Evolutionary conservation across 2,329 filamentous ascomycete genomes (phyloP).

Genomic region (Grosmannia serpens): DNA sequence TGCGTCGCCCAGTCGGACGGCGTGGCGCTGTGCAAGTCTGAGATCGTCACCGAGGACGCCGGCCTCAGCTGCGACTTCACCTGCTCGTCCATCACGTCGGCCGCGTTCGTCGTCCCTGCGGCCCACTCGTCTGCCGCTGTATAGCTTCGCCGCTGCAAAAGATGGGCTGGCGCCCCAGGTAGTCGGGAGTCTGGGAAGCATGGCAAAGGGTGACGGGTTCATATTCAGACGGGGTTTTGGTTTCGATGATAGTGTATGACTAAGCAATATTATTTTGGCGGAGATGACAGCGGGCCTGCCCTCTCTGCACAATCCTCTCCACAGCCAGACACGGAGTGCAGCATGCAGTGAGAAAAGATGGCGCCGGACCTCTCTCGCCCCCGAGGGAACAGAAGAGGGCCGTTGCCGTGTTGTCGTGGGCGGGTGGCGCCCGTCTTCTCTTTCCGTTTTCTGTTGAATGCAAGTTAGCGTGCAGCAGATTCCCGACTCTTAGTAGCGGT

Average conservation of each 20-base stretch:
- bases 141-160: too few relatives aligned
- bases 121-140: background rate
- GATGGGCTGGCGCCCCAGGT: too few relatives aligned
- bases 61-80: conserved; percentile 10
- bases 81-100: background rate
- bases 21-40: conserved; percentile 9
- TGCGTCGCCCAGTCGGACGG: conserved; percentile 14
- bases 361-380: background rate
- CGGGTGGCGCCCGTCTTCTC: background rate
- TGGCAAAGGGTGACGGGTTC: too few relatives aligned
- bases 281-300: too few relatives aligned
- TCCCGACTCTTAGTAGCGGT: too few relatives aligned
- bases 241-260: too few relatives aligned
- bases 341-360: conserved; percentile 41
- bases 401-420: background rate
- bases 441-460: too few relatives aligned
- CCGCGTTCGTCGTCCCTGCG: background rate
- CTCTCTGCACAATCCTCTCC: conserved; percentile 29
- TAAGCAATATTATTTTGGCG: too few relatives aligned
- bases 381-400: background rate
- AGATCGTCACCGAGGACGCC: conserved; percentile 6
- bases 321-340: conserved; percentile 33
- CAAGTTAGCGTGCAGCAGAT: too few relatives aligned
- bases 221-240: too few relatives aligned
- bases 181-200: too few relatives aligned